Percentiles rank a stretch among this genome's conserved stretches.
phyloP scores from a whole-genome alignment of 129 eudicot genomes.

The Flaveria linearis region DNA sequence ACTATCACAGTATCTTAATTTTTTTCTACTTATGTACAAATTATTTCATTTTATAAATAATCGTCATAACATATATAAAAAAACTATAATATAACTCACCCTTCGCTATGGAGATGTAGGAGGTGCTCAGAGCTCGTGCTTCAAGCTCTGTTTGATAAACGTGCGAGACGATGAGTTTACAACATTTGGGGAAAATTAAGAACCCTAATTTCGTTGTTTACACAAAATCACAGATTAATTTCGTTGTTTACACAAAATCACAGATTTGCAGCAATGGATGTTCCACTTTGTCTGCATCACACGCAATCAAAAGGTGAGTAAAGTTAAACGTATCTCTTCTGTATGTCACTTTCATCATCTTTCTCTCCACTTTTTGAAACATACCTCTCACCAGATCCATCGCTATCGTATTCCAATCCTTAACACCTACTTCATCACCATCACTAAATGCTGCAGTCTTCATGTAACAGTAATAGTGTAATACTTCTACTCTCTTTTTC shows the following conservation, averaged over 20 bases:
- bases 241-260: neutral
- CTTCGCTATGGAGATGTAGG: no score
- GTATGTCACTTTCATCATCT: slow-evolving; percentile 23
- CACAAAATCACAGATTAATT: slow-evolving; percentile 5
- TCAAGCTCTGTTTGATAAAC: neutral
- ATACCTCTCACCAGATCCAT: slow-evolving; percentile 41
- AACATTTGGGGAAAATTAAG: neutral
- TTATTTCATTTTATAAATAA: no score
- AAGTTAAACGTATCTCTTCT: slow-evolving; percentile 16
- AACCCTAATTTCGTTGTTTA: slow-evolving; percentile 22
- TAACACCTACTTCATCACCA: slow-evolving; percentile 21
- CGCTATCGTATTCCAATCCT: slow-evolving; percentile 29
- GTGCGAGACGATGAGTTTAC: neutral
- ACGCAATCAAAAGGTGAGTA: slow-evolving; percentile 25
- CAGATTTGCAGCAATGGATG: neutral
- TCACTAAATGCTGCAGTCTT: slow-evolving; percentile 23
- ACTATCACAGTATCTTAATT: no score
- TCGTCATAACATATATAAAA: no score
- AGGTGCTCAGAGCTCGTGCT: neutral
- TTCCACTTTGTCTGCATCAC: slow-evolving; percentile 17
- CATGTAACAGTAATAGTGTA: slow-evolving; percentile 1
- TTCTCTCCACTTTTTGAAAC: slow-evolving; percentile 34
- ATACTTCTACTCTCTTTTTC: no score
- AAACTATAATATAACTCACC: no score
- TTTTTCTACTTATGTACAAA: no score